These are phyloP conservation scores for Arthrobotrys entomopaga DNA, from an alignment of 2,329 filamentous ascomycete genomes.

Conservation along the genomic window DNA sequence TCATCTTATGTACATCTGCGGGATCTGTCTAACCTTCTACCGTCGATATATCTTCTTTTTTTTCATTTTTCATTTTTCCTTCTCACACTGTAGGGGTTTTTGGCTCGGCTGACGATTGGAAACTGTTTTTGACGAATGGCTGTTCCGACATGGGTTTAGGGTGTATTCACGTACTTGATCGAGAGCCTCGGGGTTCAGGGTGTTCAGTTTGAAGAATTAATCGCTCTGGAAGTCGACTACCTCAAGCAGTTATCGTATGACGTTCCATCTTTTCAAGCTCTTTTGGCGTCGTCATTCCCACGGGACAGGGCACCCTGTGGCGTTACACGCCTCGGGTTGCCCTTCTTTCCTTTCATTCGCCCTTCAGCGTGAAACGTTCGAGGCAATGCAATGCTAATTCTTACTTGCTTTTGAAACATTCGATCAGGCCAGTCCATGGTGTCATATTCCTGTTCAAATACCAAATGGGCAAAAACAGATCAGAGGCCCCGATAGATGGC, in stretches of 20 bases:
- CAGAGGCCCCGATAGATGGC: slow-evolving; percentile 77
- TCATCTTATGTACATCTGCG: slow-evolving; percentile 24
- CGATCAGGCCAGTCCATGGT: slow-evolving; percentile 80
- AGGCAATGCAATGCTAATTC: slow-evolving; percentile 49
- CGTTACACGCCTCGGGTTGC: neutral
- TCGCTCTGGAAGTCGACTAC: slow-evolving; percentile 82
- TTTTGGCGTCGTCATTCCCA: neutral
- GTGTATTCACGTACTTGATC: slow-evolving; percentile 96
- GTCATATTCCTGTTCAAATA: slow-evolving; percentile 99
- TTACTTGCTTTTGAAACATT: slow-evolving; percentile 42
- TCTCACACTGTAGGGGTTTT: slow-evolving; percentile 8
- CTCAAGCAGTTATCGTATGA: slow-evolving; percentile 69
- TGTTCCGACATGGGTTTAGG: slow-evolving; percentile 66
- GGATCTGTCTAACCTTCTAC: slow-evolving; percentile 26
- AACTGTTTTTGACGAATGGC: slow-evolving; percentile 13
- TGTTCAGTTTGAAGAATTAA: slow-evolving; percentile 96
- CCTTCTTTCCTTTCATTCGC: slow-evolving; percentile 1
- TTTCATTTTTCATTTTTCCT: neutral
- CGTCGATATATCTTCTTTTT: neutral
- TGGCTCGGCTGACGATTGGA: slow-evolving; percentile 31
- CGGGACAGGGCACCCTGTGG: neutral
- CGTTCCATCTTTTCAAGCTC: slow-evolving; percentile 60
- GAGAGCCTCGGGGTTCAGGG: slow-evolving; percentile 90
- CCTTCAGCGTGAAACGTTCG: slow-evolving; percentile 19
- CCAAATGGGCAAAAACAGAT: slow-evolving; percentile 74